These are phyloP conservation scores for Fusarium sp. DNA, from an alignment of 2,329 filamentous ascomycete genomes.

Conservation along the genomic window DNA sequence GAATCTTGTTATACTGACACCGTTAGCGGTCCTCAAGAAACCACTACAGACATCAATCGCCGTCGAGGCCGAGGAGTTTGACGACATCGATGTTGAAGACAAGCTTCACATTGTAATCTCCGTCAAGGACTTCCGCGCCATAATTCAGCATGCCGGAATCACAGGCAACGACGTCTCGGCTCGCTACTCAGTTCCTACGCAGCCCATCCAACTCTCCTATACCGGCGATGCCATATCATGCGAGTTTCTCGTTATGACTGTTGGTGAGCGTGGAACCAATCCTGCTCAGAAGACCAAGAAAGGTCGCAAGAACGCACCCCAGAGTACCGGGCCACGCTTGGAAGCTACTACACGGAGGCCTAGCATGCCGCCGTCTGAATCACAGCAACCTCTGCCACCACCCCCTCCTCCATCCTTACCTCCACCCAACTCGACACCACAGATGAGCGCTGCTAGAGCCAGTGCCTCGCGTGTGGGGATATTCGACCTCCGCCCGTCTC, in stretches of 20 bases:
- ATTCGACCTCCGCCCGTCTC: slow-evolving; percentile 63
- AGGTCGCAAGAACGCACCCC: slow-evolving; percentile 53
- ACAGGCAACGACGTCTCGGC: slow-evolving; percentile 74
- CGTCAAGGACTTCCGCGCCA: slow-evolving; percentile 84
- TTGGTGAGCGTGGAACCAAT: slow-evolving; percentile 70
- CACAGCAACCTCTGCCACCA: slow-evolving; percentile 39
- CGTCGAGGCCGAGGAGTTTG: slow-evolving; percentile 80
- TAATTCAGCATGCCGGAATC: slow-evolving; percentile 79
- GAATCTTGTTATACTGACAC: slow-evolving; percentile 17
- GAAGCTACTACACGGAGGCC: slow-evolving; percentile 61
- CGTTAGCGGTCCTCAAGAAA: slow-evolving; percentile 77
- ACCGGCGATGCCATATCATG: slow-evolving; percentile 74
- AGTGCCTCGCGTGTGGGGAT: slow-evolving; percentile 51
- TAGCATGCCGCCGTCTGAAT: slow-evolving; percentile 54
- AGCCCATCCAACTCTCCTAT: slow-evolving; percentile 79
- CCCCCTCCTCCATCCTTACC: slow-evolving; percentile 44
- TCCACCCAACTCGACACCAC: slow-evolving; percentile 49
- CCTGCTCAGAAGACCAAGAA: slow-evolving; percentile 61
- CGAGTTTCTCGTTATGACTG: slow-evolving; percentile 86
- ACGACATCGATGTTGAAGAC: slow-evolving; percentile 77
- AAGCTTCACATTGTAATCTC: slow-evolving; percentile 83
- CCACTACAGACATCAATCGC: slow-evolving; percentile 83
- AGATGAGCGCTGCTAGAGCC: slow-evolving; percentile 50
- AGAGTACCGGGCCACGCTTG: slow-evolving; percentile 54
- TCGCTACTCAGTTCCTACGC: slow-evolving; percentile 75